phyloP scores from a whole-genome alignment of 2,329 filamentous ascomycete species.

The Fusarium virguliforme region DNA sequence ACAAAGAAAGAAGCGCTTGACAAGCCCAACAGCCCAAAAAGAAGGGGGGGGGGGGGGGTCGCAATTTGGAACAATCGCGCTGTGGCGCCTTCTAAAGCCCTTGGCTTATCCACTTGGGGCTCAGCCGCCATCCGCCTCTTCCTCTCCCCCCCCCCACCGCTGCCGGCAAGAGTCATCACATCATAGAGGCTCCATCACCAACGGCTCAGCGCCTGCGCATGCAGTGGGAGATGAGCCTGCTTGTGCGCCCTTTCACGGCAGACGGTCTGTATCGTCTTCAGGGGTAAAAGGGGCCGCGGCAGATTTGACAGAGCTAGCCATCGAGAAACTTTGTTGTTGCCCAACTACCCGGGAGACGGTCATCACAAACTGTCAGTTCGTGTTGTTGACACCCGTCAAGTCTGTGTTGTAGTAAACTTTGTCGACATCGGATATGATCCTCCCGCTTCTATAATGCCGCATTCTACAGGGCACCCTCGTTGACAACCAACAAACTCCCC shows the following conservation, averaged over 20 bases:
- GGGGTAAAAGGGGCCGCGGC: slow-evolving; percentile 6
- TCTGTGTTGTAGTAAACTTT: neutral
- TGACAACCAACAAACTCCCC: neutral
- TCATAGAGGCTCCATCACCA: neutral
- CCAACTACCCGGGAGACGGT: slow-evolving; percentile 4
- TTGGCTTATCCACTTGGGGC: neutral
- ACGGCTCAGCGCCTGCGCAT: neutral
- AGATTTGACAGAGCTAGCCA: neutral
- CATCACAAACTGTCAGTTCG: neutral
- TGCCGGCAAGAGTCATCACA: neutral
- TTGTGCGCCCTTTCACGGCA: slow-evolving; percentile 24
- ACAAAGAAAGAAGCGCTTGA: too few relatives aligned
- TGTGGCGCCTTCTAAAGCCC: slow-evolving; percentile 37
- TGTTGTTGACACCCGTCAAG: neutral
- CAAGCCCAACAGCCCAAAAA: too few relatives aligned
- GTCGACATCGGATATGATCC: slow-evolving; percentile 2
- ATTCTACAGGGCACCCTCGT: neutral
- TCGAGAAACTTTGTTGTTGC: neutral
- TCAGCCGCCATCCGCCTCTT: neutral
- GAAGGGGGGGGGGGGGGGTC: too few relatives aligned
- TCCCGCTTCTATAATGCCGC: slow-evolving; percentile 6
- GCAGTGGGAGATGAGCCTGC: slow-evolving; percentile 1
- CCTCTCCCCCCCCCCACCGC: too few relatives aligned
- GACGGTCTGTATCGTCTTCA: slow-evolving; percentile 16
- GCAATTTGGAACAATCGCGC: slow-evolving; percentile 31